These are phyloP conservation scores for Gautieria morchelliformis DNA, from an alignment of 768 basidiomycete genomes.

Conservation along the genomic window DNA sequence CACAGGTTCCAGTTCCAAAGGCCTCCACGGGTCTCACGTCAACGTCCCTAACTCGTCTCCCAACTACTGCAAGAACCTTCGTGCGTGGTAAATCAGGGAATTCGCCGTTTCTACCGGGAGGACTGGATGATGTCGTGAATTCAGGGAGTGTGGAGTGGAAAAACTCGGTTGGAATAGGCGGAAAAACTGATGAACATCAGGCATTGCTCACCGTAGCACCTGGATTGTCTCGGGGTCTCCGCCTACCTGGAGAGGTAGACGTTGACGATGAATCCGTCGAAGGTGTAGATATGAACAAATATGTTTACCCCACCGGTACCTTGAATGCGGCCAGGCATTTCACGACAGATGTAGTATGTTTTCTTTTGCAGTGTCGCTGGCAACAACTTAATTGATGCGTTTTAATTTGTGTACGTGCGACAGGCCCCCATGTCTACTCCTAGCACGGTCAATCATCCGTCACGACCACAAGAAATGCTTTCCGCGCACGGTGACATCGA, in stretches of 20 bases:
- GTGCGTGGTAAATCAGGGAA: constrained; percentile 91
- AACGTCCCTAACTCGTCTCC: constrained; percentile 76
- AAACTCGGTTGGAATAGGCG: constrained; percentile 22
- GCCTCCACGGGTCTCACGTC: constrained; percentile 70
- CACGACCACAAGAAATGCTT: background rate
- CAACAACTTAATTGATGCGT: no score
- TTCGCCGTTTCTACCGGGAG: constrained; percentile 92
- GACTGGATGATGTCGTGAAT: constrained; percentile 54
- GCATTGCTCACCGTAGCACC: constrained; percentile 47
- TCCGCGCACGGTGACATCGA: constrained; percentile 3
- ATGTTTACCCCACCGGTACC: no score
- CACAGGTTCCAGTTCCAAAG: constrained; percentile 45
- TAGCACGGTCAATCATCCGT: background rate
- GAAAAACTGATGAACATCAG: constrained; percentile 24
- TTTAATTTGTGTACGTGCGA: background rate
- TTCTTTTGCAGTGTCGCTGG: no score
- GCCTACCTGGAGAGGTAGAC: constrained; percentile 34
- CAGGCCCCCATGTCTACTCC: background rate
- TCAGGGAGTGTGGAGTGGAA: constrained; percentile 28
- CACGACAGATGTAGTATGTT: no score
- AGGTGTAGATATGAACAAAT: background rate
- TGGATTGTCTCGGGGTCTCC: constrained; percentile 72
- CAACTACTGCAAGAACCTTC: constrained; percentile 69
- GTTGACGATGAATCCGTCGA: background rate
- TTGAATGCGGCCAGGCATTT: no score